Evolutionary conservation across 1,284 basidiomycete species (phyloP), one percentile per base, ranked within the genome.

Genomic region (Anthracocystis setariae): DNA sequence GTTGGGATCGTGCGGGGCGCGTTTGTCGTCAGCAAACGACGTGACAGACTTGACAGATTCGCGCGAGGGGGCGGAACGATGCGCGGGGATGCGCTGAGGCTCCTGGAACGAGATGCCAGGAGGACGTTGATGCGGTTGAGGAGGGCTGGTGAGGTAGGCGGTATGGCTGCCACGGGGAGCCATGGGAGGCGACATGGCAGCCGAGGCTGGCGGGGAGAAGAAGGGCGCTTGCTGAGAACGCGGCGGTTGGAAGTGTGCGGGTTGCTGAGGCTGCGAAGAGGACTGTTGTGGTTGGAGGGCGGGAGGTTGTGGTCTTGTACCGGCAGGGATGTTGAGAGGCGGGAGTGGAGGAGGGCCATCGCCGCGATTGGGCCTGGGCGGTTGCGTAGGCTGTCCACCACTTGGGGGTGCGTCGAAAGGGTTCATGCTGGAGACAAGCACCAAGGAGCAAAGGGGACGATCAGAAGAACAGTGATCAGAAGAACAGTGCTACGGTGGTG

Each of bases 91-190:
- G 25, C 76, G 61, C 33, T 64, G 60, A 8, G 68, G 74, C 32
- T 75, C 74, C 46, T 77, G 76, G 50, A 78, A 78, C n/a, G 76
- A 78, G 59, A 78, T 73, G 24, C 63, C 63, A 18, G 53, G 33
- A 12, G 56, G 55, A 12, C 69, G 61, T 32, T 53, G 52, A 8
- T 27, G n/a, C 23, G 51, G 21, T 10, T 43, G 66, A 7, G 48
- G 15, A 24, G 57, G 47, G 17, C 27, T 20, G 48, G n/a, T 54
- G 37, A 49, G 13, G 49, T 70, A 62, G 1, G 59, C 58, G 20
- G 58, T 46, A 29, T 57, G 49, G 53, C 54, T 58, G 45, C 62
- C 50, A 17, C 53, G 50, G 12, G 53, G 53, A 12, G 33, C 47
- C 32, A 48, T 46, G 47, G 39, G 53, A 12, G 67, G 54, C 13